These are phyloP conservation scores for Sphagnum tenellum DNA, from an alignment of 225 moss, liverwort and hornwort species.

Conservation along the genomic window DNA sequence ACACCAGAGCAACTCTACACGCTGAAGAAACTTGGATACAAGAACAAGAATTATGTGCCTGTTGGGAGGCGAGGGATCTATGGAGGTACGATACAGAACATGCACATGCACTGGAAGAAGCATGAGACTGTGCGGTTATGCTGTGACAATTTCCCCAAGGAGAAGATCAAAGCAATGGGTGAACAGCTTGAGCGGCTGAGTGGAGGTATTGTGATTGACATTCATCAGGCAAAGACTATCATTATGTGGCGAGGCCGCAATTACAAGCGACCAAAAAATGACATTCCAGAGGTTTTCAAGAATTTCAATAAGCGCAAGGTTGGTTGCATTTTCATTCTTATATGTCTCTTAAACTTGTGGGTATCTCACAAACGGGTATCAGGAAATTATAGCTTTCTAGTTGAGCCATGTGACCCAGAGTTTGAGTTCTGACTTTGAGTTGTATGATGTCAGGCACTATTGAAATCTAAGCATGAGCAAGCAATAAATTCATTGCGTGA, in stretches of 20 bases:
- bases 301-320: constrained; percentile 98
- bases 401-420: too few relatives aligned
- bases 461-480: constrained; percentile 54
- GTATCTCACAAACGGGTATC: too few relatives aligned
- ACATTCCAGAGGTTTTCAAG: constrained; percentile 76
- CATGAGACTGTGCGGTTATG: constrained; percentile 97
- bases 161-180: constrained; percentile 81
- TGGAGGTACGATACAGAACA: constrained; percentile 94
- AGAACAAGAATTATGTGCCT: constrained; percentile 93
- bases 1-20: constrained; percentile 80
- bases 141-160: constrained; percentile 70
- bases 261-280: constrained; percentile 76
- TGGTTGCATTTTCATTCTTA: neutral
- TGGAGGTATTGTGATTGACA: constrained; percentile 79
- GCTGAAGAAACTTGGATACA: constrained; percentile 89
- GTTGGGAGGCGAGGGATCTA: constrained; percentile 95
- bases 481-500: constrained; percentile 40
- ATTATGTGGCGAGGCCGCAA: constrained; percentile 96
- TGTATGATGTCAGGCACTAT: constrained; percentile 28
- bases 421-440: neutral
- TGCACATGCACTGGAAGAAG: constrained; percentile 99
- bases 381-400: too few relatives aligned
- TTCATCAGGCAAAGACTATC: constrained; percentile 78
- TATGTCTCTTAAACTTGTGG: too few relatives aligned
- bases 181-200: constrained; percentile 80